These are phyloP conservation scores for Trametopsis cervina DNA, from an alignment of 768 basidiomycete species.

Conservation along the genomic window DNA sequence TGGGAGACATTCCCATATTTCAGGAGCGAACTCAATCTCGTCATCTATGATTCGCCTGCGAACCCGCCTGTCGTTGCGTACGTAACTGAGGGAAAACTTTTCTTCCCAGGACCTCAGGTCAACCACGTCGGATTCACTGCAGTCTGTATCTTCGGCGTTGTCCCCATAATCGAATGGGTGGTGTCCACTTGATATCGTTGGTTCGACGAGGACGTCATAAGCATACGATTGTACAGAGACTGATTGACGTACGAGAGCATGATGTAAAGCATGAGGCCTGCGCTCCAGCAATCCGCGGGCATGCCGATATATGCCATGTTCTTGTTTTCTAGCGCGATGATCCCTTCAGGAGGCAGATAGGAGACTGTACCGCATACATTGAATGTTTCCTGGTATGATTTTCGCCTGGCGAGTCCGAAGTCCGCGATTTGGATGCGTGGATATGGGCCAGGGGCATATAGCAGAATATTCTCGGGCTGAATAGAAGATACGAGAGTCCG, in stretches of 20 bases:
- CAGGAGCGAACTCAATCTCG: constrained; percentile 45
- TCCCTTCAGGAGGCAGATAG: constrained; percentile 81
- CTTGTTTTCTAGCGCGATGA: constrained; percentile 70
- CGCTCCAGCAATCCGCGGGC: constrained; percentile 90
- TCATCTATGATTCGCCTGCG: constrained; percentile 67
- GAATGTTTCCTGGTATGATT: constrained; percentile 74
- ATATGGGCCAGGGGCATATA: constrained; percentile 74
- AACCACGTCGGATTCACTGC: constrained; percentile 11
- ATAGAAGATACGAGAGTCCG: constrained; percentile 16
- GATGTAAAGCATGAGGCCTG: constrained; percentile 73
- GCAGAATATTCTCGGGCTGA: constrained; percentile 77
- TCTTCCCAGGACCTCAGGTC: constrained; percentile 15
- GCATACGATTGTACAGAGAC: neutral
- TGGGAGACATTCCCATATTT: constrained; percentile 47
- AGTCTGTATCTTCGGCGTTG: constrained; percentile 17
- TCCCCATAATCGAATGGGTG: constrained; percentile 71
- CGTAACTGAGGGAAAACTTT: constrained; percentile 36
- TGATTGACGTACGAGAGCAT: constrained; percentile 66
- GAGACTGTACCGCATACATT: constrained; percentile 87
- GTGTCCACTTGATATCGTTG: constrained; percentile 55
- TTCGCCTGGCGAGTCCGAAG: constrained; percentile 77
- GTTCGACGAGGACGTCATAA: too few species aligned
- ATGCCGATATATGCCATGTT: constrained; percentile 69
- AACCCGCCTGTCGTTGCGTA: constrained; percentile 48
- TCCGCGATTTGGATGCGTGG: constrained; percentile 82